phyloP scores from a whole-genome alignment of 495 filamentous ascomycete genomes.

The Penicillium alfredii region DNA sequence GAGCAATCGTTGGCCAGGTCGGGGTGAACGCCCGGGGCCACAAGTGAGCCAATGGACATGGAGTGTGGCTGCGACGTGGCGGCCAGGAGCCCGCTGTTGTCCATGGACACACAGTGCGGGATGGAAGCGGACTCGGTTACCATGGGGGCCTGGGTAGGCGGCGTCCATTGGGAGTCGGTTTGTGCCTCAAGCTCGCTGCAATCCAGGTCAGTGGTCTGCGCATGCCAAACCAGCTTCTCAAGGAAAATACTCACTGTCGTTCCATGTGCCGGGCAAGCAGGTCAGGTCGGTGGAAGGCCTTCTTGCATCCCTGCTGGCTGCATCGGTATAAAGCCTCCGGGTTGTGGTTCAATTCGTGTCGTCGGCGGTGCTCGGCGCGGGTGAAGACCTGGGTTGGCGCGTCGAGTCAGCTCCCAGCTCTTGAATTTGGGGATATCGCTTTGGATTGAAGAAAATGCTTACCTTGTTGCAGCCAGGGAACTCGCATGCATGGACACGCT shows the following conservation, averaged over 20 bases:
- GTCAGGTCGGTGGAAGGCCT: conserved; percentile 75
- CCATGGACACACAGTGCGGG: conserved; percentile 26
- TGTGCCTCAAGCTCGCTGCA: conserved; percentile 39
- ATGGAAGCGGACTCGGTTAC: conserved; percentile 20
- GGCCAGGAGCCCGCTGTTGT: conserved; percentile 23
- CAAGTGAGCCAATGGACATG: conserved; percentile 43
- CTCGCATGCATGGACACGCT: conserved; percentile 71
- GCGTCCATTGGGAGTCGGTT: conserved; percentile 32
- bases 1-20: conserved; percentile 34
- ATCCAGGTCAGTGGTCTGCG: conserved; percentile 10
- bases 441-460: conserved; percentile 18
- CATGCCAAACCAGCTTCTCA: too few species aligned
- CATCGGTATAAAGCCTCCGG: conserved; percentile 62
- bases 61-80: conserved; percentile 27
- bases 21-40: conserved; percentile 38
- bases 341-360: conserved; percentile 83
- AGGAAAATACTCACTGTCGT: conserved; percentile 72
- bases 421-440: too few species aligned
- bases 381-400: conserved; percentile 59
- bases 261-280: conserved; percentile 73
- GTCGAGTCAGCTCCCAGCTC: conserved; percentile 12
- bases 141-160: conserved; percentile 19
- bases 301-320: conserved; percentile 61
- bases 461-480: conserved; percentile 60
- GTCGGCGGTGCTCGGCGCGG: conserved; percentile 75